A percentile compares a stretch with the other conserved stretches of the same genome.
Evolutionary conservation across 2,329 filamentous ascomycete genomes (phyloP).

Genomic region (Ustulina deusta): DNA sequence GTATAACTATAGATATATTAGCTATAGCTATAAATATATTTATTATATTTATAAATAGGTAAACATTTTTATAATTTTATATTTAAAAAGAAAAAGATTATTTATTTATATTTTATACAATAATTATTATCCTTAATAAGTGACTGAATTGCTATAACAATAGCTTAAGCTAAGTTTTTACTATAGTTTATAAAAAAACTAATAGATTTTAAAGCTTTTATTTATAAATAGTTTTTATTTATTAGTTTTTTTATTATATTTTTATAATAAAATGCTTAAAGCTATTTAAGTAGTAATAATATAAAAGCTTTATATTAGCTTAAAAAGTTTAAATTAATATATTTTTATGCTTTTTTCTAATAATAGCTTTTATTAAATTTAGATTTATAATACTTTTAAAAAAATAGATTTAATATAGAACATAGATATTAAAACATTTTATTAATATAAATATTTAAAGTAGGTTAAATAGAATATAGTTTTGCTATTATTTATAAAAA

Average conservation of each 20-base stretch:
- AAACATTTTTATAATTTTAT: no score
- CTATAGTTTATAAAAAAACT: not conserved
- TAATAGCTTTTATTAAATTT: not conserved
- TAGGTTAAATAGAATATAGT: not conserved
- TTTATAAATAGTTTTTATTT: not conserved
- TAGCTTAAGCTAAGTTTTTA: no score
- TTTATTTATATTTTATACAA: no score
- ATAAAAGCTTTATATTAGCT: not conserved
- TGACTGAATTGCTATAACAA: no score
- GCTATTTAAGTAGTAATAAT: not conserved
- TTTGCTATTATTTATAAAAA: not conserved
- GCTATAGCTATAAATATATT: no score
- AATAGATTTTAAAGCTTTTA: not conserved
- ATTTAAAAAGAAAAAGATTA: no score
- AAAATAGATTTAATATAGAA: not conserved
- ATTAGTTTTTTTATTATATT: not conserved
- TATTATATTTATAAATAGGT: no score
- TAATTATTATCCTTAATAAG: no score
- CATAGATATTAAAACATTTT: not conserved
- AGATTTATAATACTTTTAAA: not conserved
- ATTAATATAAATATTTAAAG: not conserved
- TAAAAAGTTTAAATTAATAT: not conserved
- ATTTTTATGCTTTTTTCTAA: not conserved
- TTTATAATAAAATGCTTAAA: slow-evolving; percentile 1
- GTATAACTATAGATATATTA: no score